Base-by-base conservation (phyloP, 805 yeast genomes). In the Candida piceae region DNA sequence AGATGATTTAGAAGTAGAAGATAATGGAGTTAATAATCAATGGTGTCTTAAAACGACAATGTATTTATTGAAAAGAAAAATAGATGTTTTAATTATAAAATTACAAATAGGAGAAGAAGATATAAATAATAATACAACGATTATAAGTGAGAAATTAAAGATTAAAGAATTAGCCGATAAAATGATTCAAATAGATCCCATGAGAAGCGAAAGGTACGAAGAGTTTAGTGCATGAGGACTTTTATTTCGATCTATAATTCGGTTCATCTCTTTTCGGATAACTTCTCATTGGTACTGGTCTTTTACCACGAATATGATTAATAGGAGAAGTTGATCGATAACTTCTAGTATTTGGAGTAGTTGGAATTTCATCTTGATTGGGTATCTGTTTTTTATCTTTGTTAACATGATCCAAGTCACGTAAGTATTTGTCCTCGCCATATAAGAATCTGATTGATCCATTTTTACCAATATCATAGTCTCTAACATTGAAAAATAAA, bases 21-120 rank as follows among this genome's bases (percentile, higher is more conserved):
- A 86, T 50, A 67, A 66, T 43, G 79, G 74, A 1, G 56, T 52
- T 36, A 85, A 79, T 40, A 79, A 81, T 51, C 69, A 69, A 32
- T 83, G 95, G 90, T 88, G 96, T 51, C 58, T 85, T 42, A 82
- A 84, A 49, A 65, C 74, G 10, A 35, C 39, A 63, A 77, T 16
- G 57, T 81, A 22, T 67, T 70, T 18, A 61, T 77, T 27, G 67
- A 72, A 51, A 53, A 51, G 39, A 26, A 26, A 26, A 15, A 13
- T 5, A 6, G 13, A 26, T 13, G 7, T 15, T n/a, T 24, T 24
- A 21, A 21, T 21, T 9, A 10, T 24, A 9, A 12, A 9, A 24
- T 9, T 24, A 24, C 26, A 24, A 9, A 24, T 9, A 5, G 13
- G 13, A 9, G 13, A 12, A 9, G 13, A 13, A 9, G 26, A 24